Evolutionary conservation across 345 rosid species (phyloP).

Genomic region (Populus davidiana): DNA sequence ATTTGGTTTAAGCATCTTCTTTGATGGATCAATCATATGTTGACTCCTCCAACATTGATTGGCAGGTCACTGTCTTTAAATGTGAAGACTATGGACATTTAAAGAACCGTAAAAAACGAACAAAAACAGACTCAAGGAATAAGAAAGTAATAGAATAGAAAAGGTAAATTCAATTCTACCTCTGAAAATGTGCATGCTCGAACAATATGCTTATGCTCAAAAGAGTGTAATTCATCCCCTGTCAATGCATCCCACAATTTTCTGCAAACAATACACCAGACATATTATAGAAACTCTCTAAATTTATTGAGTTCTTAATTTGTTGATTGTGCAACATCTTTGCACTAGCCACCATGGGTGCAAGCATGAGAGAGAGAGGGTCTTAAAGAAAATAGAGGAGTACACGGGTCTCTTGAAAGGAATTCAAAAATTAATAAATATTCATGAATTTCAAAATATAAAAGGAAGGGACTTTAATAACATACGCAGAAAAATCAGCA

Average conservation of each 20-base stretch:
- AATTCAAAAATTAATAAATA: background rate
- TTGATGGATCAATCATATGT: background rate
- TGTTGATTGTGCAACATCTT: background rate
- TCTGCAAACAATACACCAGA: constrained; percentile 23
- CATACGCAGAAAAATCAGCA: constrained; percentile 96
- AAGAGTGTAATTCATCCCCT: constrained; percentile 40
- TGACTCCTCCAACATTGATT: background rate
- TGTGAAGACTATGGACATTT: background rate
- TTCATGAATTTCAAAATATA: background rate
- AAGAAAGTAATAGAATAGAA: background rate
- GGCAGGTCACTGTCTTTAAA: background rate
- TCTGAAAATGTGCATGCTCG: constrained; percentile 47
- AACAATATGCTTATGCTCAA: constrained; percentile 48
- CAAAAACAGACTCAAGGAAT: background rate
- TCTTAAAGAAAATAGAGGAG: background rate
- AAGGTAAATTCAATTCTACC: constrained; percentile 15
- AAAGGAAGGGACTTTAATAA: background rate
- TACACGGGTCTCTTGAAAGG: background rate
- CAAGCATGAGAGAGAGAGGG: background rate
- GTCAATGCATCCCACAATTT: constrained; percentile 48
- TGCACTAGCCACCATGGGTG: background rate
- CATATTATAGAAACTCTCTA: background rate
- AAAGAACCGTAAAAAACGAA: background rate
- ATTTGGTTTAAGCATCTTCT: background rate
- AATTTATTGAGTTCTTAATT: background rate